Evolutionary conservation across 1,284 basidiomycete species (phyloP).

Genomic region (Apiotrichum sp.): DNA sequence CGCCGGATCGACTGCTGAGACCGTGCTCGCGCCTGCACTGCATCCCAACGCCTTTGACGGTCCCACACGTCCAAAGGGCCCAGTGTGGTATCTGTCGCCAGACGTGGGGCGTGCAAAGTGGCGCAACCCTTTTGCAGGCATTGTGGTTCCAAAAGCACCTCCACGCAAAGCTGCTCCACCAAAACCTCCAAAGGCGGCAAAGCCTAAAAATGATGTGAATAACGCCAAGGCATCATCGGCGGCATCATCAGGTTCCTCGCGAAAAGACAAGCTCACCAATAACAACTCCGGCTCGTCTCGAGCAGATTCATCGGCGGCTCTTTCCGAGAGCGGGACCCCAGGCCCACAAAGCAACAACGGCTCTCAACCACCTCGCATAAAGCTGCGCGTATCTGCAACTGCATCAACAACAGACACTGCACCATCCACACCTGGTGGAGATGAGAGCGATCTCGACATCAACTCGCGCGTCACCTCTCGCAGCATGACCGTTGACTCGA

Average conservation of each 20-base stretch:
- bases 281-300: no score
- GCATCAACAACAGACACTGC: neutral
- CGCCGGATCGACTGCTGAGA: conserved; percentile 37
- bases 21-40: conserved; percentile 38
- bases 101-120: conserved; percentile 31
- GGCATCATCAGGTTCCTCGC: neutral
- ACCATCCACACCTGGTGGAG: conserved; percentile 1
- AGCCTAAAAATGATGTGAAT: conserved; percentile 7
- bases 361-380: conserved; percentile 11
- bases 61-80: conserved; percentile 36
- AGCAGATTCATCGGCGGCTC: no score
- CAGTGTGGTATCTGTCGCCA: conserved; percentile 37
- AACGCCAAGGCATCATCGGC: neutral
- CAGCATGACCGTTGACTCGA: conserved; percentile 9
- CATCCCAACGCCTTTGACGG: conserved; percentile 37
- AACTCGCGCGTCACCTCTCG: conserved; percentile 11
- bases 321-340: no score
- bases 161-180: conserved; percentile 27
- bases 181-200: conserved; percentile 2
- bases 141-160: conserved; percentile 36
- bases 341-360: neutral
- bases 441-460: conserved; percentile 9
- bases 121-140: conserved; percentile 38
- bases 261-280: conserved; percentile 5
- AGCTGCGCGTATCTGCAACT: conserved; percentile 7